phyloP scores from a whole-genome alignment of 140 eudicot species.

The Anethum foeniculum region DNA sequence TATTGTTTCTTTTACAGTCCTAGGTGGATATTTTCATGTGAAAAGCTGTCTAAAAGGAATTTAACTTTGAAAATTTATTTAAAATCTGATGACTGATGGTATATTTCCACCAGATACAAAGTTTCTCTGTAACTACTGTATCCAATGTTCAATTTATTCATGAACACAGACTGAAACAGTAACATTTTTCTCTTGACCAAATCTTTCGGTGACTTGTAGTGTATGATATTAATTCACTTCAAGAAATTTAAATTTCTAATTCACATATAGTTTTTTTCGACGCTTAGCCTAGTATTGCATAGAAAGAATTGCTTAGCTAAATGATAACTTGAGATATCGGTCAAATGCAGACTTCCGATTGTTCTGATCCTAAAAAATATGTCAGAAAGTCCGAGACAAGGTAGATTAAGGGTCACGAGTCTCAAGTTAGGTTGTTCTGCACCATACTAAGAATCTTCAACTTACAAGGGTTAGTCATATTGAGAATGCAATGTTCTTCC shows the following conservation, averaged over 20 bases:
- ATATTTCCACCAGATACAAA: background rate
- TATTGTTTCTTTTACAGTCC: conserved; percentile 20
- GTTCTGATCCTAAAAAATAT: background rate
- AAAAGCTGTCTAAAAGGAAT: background rate
- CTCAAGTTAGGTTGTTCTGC: background rate
- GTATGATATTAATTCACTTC: background rate
- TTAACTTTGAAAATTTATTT: background rate
- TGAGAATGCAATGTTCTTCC: background rate
- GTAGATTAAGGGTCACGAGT: background rate
- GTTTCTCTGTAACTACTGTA: background rate
- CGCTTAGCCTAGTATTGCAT: background rate
- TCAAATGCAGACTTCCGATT: background rate
- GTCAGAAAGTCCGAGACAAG: background rate
- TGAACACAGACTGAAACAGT: background rate
- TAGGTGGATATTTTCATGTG: background rate
- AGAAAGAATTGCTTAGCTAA: background rate
- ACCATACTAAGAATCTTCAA: background rate
- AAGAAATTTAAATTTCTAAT: too few species aligned
- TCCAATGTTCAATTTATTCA: background rate
- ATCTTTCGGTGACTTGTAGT: background rate
- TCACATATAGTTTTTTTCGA: too few species aligned
- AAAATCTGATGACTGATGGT: background rate
- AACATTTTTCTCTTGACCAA: background rate
- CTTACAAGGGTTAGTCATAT: background rate
- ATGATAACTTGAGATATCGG: background rate